Evolutionary conservation across 495 filamentous ascomycete genomes (phyloP).

Genomic region (Penicillium lividum): DNA sequence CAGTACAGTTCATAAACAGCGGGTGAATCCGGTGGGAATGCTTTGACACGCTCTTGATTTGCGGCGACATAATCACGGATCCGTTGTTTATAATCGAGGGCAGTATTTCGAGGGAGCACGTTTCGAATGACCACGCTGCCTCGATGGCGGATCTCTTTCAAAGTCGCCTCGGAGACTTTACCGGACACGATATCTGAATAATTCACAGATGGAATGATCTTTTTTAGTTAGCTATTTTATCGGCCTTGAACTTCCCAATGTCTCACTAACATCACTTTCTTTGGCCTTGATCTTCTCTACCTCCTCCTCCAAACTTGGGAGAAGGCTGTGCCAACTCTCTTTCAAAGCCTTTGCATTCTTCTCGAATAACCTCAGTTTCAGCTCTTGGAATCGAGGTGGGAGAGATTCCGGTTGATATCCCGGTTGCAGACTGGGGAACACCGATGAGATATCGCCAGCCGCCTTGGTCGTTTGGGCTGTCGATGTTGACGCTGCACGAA

Average conservation of each 20-base stretch:
- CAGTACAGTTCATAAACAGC: slow-evolving; percentile 91
- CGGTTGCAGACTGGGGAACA: slow-evolving; percentile 75
- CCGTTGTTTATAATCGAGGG: slow-evolving; percentile 49
- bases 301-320: slow-evolving; percentile 56
- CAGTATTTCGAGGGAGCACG: slow-evolving; percentile 60
- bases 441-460: slow-evolving; percentile 76
- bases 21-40: slow-evolving; percentile 62
- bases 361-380: slow-evolving; percentile 65
- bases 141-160: slow-evolving; percentile 60
- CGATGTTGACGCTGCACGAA: slow-evolving; percentile 37
- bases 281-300: slow-evolving; percentile 46
- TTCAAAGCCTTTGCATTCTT: slow-evolving; percentile 63
- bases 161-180: slow-evolving; percentile 39
- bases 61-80: slow-evolving; percentile 60
- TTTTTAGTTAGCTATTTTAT: slow-evolving; percentile 27
- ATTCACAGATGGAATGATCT: slow-evolving; percentile 62
- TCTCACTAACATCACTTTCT: slow-evolving; percentile 48
- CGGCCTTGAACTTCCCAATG: background rate
- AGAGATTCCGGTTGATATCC: slow-evolving; percentile 64
- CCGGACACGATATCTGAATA: slow-evolving; percentile 54
- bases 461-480: slow-evolving; percentile 44
- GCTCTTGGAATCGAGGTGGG: slow-evolving; percentile 68
- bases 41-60: slow-evolving; percentile 51
- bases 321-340: slow-evolving; percentile 69
- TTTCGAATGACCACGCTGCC: slow-evolving; percentile 65